phyloP scores from a whole-genome alignment of 805 yeast genomes.

The Yarrowia sp. region DNA sequence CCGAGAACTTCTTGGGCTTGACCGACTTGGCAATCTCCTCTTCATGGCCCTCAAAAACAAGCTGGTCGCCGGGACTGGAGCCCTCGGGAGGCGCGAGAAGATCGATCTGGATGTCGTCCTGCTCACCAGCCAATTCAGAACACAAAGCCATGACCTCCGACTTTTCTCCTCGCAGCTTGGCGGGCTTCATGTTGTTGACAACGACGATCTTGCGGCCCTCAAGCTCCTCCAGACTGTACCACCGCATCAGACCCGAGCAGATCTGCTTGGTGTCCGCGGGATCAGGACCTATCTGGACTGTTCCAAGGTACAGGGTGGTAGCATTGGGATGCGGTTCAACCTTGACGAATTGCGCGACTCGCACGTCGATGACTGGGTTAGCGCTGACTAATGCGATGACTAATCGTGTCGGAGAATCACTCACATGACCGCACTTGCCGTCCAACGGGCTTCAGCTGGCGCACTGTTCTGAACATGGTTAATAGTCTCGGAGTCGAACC shows the following conservation, averaged over 20 bases:
- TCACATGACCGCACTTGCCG: neutral
- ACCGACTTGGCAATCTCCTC: slow-evolving; percentile 3
- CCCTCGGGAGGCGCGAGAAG: slow-evolving; percentile 4
- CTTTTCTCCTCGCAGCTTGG: slow-evolving; percentile 16
- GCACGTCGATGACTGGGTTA: slow-evolving; percentile 20
- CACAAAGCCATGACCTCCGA: slow-evolving; percentile 20
- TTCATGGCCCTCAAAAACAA: slow-evolving; percentile 11
- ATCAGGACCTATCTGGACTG: slow-evolving; percentile 7
- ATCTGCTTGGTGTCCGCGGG: neutral
- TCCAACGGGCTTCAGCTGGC: neutral
- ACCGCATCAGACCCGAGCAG: slow-evolving; percentile 2
- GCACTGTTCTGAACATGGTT: neutral
- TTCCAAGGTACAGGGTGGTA: slow-evolving; percentile 13
- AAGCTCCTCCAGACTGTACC: neutral
- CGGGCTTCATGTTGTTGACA: slow-evolving; percentile 17
- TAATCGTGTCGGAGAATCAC: no score
- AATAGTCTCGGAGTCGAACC: no score
- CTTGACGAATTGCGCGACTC: slow-evolving; percentile 7
- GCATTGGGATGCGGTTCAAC: slow-evolving; percentile 21
- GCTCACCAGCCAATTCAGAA: slow-evolving; percentile 4
- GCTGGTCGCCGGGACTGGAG: neutral
- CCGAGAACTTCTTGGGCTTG: slow-evolving; percentile 16
- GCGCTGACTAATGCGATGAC: no score
- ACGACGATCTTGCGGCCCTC: neutral
- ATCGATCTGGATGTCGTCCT: neutral